Evolutionary conservation across 106 monocot species (phyloP), one percentile per base, ranked within the genome.

Genomic region (Platanthera guangdongensis): DNA sequence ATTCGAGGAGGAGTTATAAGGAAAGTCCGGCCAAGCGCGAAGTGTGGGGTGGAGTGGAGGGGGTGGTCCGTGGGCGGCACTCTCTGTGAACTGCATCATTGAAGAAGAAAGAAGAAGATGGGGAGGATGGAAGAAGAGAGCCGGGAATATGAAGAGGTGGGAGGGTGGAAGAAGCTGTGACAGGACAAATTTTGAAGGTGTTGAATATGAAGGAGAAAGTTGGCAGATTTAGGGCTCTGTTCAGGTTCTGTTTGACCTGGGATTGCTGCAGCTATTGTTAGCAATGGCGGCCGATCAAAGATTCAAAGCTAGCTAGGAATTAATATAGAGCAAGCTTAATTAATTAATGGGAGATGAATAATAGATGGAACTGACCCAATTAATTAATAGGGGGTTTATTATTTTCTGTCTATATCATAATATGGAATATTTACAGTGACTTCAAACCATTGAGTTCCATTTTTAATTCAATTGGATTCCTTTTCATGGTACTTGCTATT

Each of bases 31-130:
- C 78, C 84, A 75, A 30, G 81, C 46, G 0, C 4, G 4, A 14
- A 46, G 45, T 4, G 39, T 74, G 7, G 76, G 67, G 1, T 60
- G 81, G 0, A 8, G 8, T 0, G 53, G 8, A 14, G 65, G 78
- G 59, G 82, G 82, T 30, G 89, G 25, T 4, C 2, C 12, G 8
- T 8, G 53, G 22, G 81, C 54, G 10, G 74, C 25, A 0, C 25
- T 80, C 8, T 84, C 83, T 7, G 77, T 82, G 89, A 88, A 92
- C 81, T 90, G 95, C 95, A 90, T 92, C 88, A 88, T 92, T 55
- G 11, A 4, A 14, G 55, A 4, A 4, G 16, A 14, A 55, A 3
- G 13, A 21, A 19, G n/a, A 21, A n/a, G 9, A 2, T 60, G 18
- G 59, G 8, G 59, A 11, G 9, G 59, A 21, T 3, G 14, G 55